Evolutionary conservation across 2,329 filamentous ascomycete species (phyloP).

Genomic region (Monosporascus sp.): DNA sequence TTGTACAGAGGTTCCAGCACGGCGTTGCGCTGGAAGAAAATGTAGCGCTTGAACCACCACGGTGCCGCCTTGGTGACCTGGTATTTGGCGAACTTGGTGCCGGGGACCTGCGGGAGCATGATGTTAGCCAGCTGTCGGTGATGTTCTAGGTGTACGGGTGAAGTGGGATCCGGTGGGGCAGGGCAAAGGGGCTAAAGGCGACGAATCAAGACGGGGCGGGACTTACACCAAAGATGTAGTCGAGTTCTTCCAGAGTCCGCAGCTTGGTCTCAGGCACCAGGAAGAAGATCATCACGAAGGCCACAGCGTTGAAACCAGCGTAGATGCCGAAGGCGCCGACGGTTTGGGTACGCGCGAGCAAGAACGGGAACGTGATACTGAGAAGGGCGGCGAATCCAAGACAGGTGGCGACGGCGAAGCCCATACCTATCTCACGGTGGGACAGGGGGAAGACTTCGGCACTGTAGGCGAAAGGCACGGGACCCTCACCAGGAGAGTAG

Average conservation of each 20-base stretch:
- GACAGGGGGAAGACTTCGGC: constrained; percentile 67
- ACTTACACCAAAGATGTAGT: constrained; percentile 38
- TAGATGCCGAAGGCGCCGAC: constrained; percentile 44
- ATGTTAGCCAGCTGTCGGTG: neutral
- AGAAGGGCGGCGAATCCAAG: constrained; percentile 56
- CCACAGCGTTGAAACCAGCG: constrained; percentile 41
- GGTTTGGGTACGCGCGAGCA: constrained; percentile 40
- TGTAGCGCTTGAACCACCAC: constrained; percentile 32
- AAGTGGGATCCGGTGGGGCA: too few species aligned
- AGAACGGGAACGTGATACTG: constrained; percentile 58
- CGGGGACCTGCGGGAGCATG: constrained; percentile 21
- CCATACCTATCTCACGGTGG: constrained; percentile 68
- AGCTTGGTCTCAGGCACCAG: constrained; percentile 48
- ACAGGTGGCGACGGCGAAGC: constrained; percentile 62
- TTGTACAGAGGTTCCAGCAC: constrained; percentile 25
- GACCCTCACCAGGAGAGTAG: constrained; percentile 61
- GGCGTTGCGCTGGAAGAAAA: constrained; percentile 26
- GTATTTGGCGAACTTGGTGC: constrained; percentile 34
- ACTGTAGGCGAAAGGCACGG: constrained; percentile 63
- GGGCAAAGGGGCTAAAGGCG: too few species aligned
- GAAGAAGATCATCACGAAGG: constrained; percentile 42
- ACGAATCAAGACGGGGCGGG: neutral
- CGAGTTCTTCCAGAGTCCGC: constrained; percentile 44
- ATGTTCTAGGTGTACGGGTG: neutral
- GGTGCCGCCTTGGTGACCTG: constrained; percentile 33